These are phyloP conservation scores for Pachysandra terminalis DNA, from an alignment of 164 flowering plant species.

Conservation along the genomic window DNA sequence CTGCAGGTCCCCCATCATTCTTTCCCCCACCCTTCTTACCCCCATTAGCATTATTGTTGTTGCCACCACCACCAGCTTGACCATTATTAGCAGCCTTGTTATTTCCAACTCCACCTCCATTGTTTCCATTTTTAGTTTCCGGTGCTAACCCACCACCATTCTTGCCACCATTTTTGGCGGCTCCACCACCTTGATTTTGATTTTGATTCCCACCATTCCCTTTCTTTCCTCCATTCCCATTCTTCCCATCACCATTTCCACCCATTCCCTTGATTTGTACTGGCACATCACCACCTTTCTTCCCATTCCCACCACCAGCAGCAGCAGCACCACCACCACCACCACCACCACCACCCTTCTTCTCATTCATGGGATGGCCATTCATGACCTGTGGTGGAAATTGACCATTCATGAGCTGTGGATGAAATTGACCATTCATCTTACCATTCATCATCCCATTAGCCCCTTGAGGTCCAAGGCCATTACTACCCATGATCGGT, in stretches of 20 bases:
- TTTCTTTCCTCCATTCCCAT: slow-evolving; percentile 41
- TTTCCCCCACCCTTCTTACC: slow-evolving; percentile 42
- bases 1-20: slow-evolving; percentile 27
- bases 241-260: slow-evolving; percentile 24
- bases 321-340: no score
- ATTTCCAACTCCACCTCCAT: slow-evolving; percentile 30
- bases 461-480: not conserved
- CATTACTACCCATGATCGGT: slow-evolving; percentile 30
- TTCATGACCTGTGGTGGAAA: no score
- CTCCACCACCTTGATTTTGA: slow-evolving; percentile 42
- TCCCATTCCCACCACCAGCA: slow-evolving; percentile 17
- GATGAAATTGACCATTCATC: no score
- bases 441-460: slow-evolving; percentile 10
- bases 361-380: no score
- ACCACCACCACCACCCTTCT: no score
- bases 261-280: slow-evolving; percentile 23
- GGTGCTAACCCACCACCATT: slow-evolving; percentile 28
- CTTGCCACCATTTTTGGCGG: slow-evolving; percentile 29
- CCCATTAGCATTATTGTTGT: slow-evolving; percentile 25
- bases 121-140: slow-evolving; percentile 31
- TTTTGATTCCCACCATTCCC: slow-evolving; percentile 36
- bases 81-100: slow-evolving; percentile 26
- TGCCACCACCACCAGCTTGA: slow-evolving; percentile 28
- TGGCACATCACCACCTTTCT: slow-evolving; percentile 15
- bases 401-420: not conserved